Evolutionary conservation across 2,329 filamentous ascomycete genomes (phyloP).

Genomic region (Tolypocladium amazonense): DNA sequence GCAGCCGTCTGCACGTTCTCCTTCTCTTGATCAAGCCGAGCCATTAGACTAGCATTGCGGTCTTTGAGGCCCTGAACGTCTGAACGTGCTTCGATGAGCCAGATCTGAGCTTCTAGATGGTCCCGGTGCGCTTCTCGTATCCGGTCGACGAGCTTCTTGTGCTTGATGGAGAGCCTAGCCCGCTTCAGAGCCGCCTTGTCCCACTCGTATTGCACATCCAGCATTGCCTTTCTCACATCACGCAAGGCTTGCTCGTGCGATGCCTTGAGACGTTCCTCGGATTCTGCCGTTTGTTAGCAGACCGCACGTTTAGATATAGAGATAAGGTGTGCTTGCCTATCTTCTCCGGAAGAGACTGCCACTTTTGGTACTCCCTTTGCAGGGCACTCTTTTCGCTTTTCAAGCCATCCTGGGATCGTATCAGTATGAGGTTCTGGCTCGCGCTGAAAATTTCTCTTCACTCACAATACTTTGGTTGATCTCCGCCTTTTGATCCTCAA

Average conservation of each 20-base stretch:
- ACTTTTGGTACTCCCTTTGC: slow-evolving; percentile 56
- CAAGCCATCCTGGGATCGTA: slow-evolving; percentile 30
- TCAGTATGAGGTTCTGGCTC: slow-evolving; percentile 7
- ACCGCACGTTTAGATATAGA: neutral
- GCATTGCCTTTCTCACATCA: slow-evolving; percentile 26
- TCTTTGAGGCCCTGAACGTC: slow-evolving; percentile 61
- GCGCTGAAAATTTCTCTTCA: neutral
- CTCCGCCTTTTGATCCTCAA: slow-evolving; percentile 31
- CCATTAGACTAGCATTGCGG: slow-evolving; percentile 50
- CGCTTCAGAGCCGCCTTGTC: slow-evolving; percentile 47
- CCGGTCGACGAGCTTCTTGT: slow-evolving; percentile 48
- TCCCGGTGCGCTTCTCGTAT: slow-evolving; percentile 53
- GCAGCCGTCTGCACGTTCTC: slow-evolving; percentile 22
- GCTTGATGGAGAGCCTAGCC: slow-evolving; percentile 39
- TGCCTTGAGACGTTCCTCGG: slow-evolving; percentile 21
- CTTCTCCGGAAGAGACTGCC: slow-evolving; percentile 57
- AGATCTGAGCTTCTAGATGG: slow-evolving; percentile 59
- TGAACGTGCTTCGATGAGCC: slow-evolving; percentile 70
- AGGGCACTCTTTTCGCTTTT: slow-evolving; percentile 53
- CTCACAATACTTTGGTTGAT: slow-evolving; percentile 28
- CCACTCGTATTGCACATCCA: slow-evolving; percentile 39
- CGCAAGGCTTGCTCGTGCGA: slow-evolving; percentile 19
- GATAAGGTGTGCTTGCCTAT: slow-evolving; percentile 42
- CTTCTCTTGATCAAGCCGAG: slow-evolving; percentile 36
- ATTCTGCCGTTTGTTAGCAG: slow-evolving; percentile 18